Conservation (phyloP, 306 rosid genomes). For the Dryas alaskensis region DNA sequence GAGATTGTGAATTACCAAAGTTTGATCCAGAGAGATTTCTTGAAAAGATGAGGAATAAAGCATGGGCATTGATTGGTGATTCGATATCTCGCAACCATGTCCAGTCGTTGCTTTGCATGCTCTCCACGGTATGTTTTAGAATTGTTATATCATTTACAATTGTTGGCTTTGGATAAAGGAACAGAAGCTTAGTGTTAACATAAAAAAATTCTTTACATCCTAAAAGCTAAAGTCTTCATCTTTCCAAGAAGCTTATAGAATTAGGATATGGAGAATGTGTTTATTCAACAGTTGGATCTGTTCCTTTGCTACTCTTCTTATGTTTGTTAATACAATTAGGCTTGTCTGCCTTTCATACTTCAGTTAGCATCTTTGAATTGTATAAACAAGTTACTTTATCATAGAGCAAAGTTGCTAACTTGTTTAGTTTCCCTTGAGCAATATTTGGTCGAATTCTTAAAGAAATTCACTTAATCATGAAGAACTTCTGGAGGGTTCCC, state of each 20-base stretch:
- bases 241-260: not conserved
- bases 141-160: constrained; percentile 12
- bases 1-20: constrained; percentile 59
- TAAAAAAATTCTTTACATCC: not conserved
- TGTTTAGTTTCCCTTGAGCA: not conserved
- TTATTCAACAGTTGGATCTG: not conserved
- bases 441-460: not conserved
- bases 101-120: constrained; percentile 83
- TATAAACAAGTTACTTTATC: constrained; percentile 4
- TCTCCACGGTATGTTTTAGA: constrained; percentile 60
- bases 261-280: constrained; percentile 3
- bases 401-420: not conserved
- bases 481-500: not conserved
- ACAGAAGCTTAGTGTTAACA: not conserved
- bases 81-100: constrained; percentile 94
- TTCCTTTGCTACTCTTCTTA: not conserved
- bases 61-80: constrained; percentile 91
- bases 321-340: not conserved
- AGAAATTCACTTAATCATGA: not conserved
- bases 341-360: not conserved
- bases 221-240: not conserved
- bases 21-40: constrained; percentile 69
- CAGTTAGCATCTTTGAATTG: not conserved
- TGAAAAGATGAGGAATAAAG: constrained; percentile 63
- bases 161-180: constrained; percentile 11